Percentiles rank a stretch among this genome's conserved stretches.
Evolutionary conservation across 371 early-diverging fungal genomes (phyloP).

Genomic region (Rhizopus arrhizus): DNA sequence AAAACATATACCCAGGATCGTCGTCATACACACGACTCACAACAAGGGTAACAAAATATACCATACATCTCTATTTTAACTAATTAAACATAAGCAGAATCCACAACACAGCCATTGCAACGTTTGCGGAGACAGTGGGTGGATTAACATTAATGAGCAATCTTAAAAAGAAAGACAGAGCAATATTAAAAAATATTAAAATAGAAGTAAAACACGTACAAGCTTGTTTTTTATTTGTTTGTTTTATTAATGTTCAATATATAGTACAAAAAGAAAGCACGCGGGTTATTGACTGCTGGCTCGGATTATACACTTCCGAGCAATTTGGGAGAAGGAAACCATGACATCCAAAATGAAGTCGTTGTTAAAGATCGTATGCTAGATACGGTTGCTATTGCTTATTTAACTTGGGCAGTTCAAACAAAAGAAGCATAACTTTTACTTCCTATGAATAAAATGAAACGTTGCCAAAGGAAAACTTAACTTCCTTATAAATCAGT

Average conservation of each 20-base stretch:
- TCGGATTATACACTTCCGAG: slow-evolving; percentile 42
- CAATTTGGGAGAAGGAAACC: slow-evolving; percentile 8
- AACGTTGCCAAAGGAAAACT: not conserved
- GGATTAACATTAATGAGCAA: slow-evolving; percentile 52
- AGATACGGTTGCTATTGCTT: slow-evolving; percentile 49
- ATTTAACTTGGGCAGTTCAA: slow-evolving; percentile 43
- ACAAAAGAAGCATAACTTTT: slow-evolving; percentile 19
- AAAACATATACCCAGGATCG: slow-evolving; percentile 26
- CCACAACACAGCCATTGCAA: slow-evolving; percentile 52
- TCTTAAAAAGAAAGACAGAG: slow-evolving; percentile 44
- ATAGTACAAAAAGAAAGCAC: slow-evolving; percentile 53
- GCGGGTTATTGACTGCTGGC: slow-evolving; percentile 50
- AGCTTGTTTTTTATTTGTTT: not conserved
- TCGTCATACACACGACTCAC: slow-evolving; percentile 28
- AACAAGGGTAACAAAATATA: slow-evolving; percentile 19
- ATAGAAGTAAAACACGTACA: slow-evolving; percentile 44
- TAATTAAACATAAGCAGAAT: not conserved
- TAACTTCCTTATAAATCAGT: not conserved
- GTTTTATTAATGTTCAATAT: slow-evolving; percentile 1
- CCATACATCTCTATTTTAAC: not conserved
- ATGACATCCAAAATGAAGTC: slow-evolving; percentile 36
- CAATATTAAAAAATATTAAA: slow-evolving; percentile 44
- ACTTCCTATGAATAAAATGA: not conserved
- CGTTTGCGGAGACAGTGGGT: slow-evolving; percentile 63
- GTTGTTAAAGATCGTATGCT: slow-evolving; percentile 50